Base-by-base conservation (phyloP, 2,329 filamentous ascomycete species). In the Ascochyta clinopodiicola region DNA sequence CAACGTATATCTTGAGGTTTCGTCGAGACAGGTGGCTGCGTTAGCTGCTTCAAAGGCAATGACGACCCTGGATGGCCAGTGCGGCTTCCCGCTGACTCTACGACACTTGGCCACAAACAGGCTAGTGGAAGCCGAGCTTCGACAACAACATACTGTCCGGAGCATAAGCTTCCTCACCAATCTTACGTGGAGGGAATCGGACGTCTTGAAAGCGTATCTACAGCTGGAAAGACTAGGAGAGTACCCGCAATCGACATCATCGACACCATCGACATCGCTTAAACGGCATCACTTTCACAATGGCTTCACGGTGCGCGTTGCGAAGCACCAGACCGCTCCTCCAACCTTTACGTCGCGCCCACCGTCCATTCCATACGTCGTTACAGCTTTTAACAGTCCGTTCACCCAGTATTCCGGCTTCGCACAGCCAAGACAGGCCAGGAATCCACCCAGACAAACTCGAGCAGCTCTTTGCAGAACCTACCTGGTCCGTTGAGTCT, bases 401-500 rank as follows among this genome's bases (percentile, higher is more conserved):
- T 12, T 15, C 29, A 19, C 9, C 29, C 32, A n/a, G 17, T 1
- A 32, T 27, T 12, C 4, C 22, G 17, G 22, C 39, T 2, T 12
- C 42, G 15, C n/a, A 42, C 15, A 43, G 52, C 17, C 54, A 51
- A 29, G 48, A 54, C 43, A 51, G 37, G 27, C 43, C 35, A 44
- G 60, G 64, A n/a, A 59, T 68, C 15, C 55, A 63, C 43, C 62
- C 66, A 24, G 59, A 63, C 38, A 66, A 75, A 22, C 60, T 80
- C 15, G 70, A 78, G 19, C 54, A 72, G 29, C 70, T 80, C 29
- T 85, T 94, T 49, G 82, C 85, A 15, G 82, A 83, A 56, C 92
- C 93, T 21, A 88, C 85, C 44, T 97, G 93, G 93, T 96, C 93
- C 40, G 88, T 96, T 62, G 81, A 85, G 31, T 88, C 89, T 8